A percentile compares a stretch with the other conserved stretches of the same genome.
phyloP scores from a whole-genome alignment of 2,329 filamentous ascomycete genomes.

The Alternaria rosae region DNA sequence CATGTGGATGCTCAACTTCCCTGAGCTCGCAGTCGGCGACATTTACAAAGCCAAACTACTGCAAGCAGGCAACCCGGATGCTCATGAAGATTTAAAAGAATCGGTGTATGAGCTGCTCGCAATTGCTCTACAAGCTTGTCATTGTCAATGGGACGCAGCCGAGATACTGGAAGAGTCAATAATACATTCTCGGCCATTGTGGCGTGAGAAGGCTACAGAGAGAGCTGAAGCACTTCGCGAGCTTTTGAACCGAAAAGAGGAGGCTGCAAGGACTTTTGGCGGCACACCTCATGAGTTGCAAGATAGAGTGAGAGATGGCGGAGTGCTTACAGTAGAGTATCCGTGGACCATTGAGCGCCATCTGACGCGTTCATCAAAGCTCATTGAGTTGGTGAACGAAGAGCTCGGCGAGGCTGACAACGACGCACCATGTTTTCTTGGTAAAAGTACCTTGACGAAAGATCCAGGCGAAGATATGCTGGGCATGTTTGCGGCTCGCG shows the following conservation, averaged over 20 bases:
- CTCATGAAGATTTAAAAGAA: not conserved
- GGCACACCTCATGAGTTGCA: conserved; percentile 15
- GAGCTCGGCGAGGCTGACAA: not conserved
- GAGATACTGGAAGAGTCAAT: conserved; percentile 14
- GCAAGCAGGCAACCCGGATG: conserved; percentile 25
- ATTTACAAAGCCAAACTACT: conserved; percentile 42
- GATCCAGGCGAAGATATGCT: conserved; percentile 12
- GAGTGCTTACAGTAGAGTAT: conserved; percentile 21
- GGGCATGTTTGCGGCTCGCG: conserved; percentile 14
- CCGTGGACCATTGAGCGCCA: conserved; percentile 19
- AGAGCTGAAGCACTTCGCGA: conserved; percentile 8
- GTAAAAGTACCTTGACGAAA: conserved; percentile 7
- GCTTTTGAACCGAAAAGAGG: conserved; percentile 16
- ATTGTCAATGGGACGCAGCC: conserved; percentile 28
- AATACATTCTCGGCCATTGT: not conserved
- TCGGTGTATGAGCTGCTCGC: conserved; percentile 16
- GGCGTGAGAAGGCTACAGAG: not conserved
- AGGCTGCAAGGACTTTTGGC: conserved; percentile 8
- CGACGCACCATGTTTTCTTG: conserved; percentile 2
- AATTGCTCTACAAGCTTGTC: conserved; percentile 33
- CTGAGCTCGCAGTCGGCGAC: conserved; percentile 42
- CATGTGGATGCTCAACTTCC: conserved; percentile 25
- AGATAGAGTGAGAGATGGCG: conserved; percentile 23
- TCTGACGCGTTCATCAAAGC: conserved; percentile 2
- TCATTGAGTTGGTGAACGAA: conserved; percentile 11